Conservation (phyloP, 106 monocot species). For the Chionographis japonica region DNA sequence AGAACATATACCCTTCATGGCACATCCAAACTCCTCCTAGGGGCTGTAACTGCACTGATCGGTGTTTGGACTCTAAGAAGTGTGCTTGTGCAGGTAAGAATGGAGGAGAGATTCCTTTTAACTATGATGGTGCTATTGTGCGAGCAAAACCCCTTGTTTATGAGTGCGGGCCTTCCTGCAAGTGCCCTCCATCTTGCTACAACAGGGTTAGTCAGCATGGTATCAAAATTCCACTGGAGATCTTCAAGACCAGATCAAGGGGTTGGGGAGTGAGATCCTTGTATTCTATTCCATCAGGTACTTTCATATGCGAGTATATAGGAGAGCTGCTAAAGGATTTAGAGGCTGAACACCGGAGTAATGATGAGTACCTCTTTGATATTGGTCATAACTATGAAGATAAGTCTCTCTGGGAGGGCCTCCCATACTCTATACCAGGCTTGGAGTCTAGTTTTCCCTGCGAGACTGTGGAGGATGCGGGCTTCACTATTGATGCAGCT, state of each 20-base stretch:
- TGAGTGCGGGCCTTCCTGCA: conserved; percentile 44
- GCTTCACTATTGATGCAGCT: conserved; percentile 47
- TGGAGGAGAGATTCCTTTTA: conserved; percentile 49
- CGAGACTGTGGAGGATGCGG: conserved; percentile 9
- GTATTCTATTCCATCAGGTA: conserved; percentile 40
- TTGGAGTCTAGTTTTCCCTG: conserved; percentile 4
- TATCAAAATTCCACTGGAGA: conserved; percentile 32
- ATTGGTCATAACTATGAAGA: conserved; percentile 45
- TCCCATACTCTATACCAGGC: conserved; percentile 25
- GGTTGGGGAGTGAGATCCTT: conserved; percentile 53
- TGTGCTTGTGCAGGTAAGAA: conserved; percentile 46
- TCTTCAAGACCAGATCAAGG: conserved; percentile 44
- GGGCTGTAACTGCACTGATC: conserved; percentile 31
- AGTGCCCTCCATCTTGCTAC: conserved; percentile 34
- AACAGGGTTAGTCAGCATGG: conserved; percentile 48
- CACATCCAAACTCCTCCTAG: conserved; percentile 9
- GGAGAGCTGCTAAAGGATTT: conserved; percentile 38
- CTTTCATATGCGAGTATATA: conserved; percentile 46
- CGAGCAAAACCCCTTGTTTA: conserved; percentile 49
- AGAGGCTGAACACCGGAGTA: conserved; percentile 34
- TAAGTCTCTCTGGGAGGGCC: conserved; percentile 29
- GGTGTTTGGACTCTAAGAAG: conserved; percentile 30
- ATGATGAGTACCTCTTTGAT: conserved; percentile 51
- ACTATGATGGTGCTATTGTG: conserved; percentile 48
- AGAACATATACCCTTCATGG: conserved; percentile 26